Conservation (phyloP, 768 basidiomycete genomes). For the Leccinum longicurvipes region DNA sequence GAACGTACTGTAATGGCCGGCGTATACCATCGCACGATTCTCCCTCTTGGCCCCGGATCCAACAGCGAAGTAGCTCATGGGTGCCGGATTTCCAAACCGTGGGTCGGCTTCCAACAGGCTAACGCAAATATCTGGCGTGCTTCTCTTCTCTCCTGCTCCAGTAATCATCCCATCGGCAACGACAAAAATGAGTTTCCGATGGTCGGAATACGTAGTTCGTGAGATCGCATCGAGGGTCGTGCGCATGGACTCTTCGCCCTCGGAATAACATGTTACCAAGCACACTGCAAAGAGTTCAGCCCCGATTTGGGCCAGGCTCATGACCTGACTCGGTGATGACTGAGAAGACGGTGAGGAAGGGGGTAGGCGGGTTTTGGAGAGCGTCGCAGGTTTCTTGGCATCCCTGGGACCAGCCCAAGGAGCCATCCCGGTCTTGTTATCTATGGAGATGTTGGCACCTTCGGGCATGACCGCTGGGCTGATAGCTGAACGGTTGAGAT, state of each 20-base stretch:
- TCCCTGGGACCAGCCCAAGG: conserved; percentile 78
- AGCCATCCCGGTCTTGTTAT: conserved; percentile 88
- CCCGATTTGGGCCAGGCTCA: conserved; percentile 89
- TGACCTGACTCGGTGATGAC: conserved; percentile 40
- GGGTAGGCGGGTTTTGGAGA: conserved; percentile 35
- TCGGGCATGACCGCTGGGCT: conserved; percentile 95
- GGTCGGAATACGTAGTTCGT: conserved; percentile 84
- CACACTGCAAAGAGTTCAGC: conserved; percentile 94
- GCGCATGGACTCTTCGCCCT: conserved; percentile 89
- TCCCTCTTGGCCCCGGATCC: conserved; percentile 86
- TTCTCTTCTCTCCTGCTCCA: conserved; percentile 91
- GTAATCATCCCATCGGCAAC: conserved; percentile 99
- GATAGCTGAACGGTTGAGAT: conserved; percentile 80
- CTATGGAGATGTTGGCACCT: conserved; percentile 91
- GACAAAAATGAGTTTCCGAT: conserved; percentile 87
- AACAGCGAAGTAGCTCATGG: conserved; percentile 91
- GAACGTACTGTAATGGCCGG: conserved; percentile 94
- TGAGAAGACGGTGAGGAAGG: conserved; percentile 45
- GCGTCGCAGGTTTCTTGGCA: conserved; percentile 49
- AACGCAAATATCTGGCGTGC: conserved; percentile 97
- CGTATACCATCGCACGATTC: conserved; percentile 97
- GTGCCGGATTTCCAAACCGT: conserved; percentile 91
- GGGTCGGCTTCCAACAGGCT: conserved; percentile 88
- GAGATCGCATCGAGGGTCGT: conserved; percentile 95
- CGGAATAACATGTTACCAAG: conserved; percentile 96